Percentiles rank a stretch among this genome's conserved stretches.
phyloP scores from a whole-genome alignment of 768 basidiomycete species.

The Calocybe gangraenosa region DNA sequence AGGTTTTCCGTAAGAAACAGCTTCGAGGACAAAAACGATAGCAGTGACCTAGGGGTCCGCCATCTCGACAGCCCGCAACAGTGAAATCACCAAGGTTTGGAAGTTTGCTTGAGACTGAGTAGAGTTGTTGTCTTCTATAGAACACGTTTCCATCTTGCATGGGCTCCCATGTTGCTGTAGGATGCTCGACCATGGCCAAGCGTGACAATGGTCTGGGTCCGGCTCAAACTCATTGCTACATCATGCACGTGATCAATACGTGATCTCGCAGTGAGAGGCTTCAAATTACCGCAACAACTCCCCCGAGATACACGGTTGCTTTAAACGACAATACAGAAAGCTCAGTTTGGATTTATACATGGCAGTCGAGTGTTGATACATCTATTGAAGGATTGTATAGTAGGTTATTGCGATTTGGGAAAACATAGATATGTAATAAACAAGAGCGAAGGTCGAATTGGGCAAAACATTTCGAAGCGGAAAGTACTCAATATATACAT shows the following conservation, averaged over 20 bases:
- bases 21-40: not conserved
- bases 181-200: constrained; percentile 54
- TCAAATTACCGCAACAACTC: too few species aligned
- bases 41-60: constrained; percentile 80
- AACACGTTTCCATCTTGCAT: constrained; percentile 87
- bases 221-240: too few species aligned
- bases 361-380: constrained; percentile 28
- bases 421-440: constrained; percentile 14
- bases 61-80: constrained; percentile 77
- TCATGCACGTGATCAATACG: not conserved
- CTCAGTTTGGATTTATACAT: constrained; percentile 54
- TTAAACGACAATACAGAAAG: too few species aligned
- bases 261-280: too few species aligned
- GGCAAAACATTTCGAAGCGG: not conserved
- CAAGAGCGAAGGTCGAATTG: not conserved
- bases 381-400: not conserved
- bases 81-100: constrained; percentile 77
- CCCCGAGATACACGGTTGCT: too few species aligned
- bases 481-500: too few species aligned
- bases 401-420: not conserved
- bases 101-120: constrained; percentile 75
- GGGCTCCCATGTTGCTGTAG: constrained; percentile 84
- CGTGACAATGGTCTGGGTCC: too few species aligned
- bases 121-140: constrained; percentile 82
- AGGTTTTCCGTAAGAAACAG: constrained; percentile 1